Base-by-base conservation (phyloP, 1,284 basidiomycete species). In the Polyporus tsugae region DNA sequence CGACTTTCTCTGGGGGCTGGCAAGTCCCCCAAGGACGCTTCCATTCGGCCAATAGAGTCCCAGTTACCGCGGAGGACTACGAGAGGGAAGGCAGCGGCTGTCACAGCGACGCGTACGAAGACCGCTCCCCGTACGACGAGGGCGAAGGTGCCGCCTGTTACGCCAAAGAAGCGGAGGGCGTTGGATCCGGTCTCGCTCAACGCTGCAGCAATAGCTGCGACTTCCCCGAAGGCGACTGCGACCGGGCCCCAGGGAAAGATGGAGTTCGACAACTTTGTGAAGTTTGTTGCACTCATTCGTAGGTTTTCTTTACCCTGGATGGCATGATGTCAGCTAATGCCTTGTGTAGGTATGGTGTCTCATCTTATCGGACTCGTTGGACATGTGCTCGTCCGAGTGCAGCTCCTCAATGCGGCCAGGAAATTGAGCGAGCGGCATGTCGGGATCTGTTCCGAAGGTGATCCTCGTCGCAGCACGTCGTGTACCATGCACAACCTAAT, bases 281-380 rank as follows among this genome's bases (percentile, higher is more conserved):
- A 80, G 29, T 78, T 91, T 19, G 73, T 87, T 39, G 79, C 79
- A 13, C 80, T 91, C 2, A 78, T 92, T 10, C 85, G 90, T 89
- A 53, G 62, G 76, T 71, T 60, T 60, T 64, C 84, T 75, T 49
- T 10, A 22, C n/a, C n/a, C 13, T 39, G 5, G 41, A 41, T 44
- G 44, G 1, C 2, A 7, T 10, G 22, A 49, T 4, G 10, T 11
- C 10, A 71, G 36, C 44, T 61, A 1, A 63, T 71, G 72, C 69
- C 7, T 42, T 60, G 13, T 7, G 22, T 73, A 93, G 94, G 89
- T 62, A 85, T 90, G 68, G 82, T 88, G 11, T 80, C 89, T 0
- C 85, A 89, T 44, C 80, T 96, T 36, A 84, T 94, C n/a, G 92
- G 93, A 5, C 75, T 95, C 6, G 78, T 86, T 0, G 87, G 87